Base-by-base conservation (phyloP, 495 filamentous ascomycete species). In the Penicillium cinerascens region DNA sequence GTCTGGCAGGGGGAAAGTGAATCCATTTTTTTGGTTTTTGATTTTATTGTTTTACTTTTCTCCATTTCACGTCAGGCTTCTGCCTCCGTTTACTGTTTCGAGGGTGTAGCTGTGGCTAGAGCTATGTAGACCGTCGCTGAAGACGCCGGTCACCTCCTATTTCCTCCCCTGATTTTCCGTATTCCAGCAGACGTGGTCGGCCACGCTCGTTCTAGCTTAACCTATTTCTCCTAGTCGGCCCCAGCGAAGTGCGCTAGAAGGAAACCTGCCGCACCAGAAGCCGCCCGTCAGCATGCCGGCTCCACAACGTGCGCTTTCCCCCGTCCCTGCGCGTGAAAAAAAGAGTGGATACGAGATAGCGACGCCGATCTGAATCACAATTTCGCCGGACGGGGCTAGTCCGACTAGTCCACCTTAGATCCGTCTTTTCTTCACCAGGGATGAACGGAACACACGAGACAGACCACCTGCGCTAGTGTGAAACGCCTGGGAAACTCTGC, bases 231-330 rank as follows among this genome's bases (percentile, higher is more conserved):
- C 49, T 59, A 64, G 63, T 59, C 38, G 51, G 55, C 47, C 52
- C 63, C 63, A 64, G 55, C 46, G 58, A 61, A 66, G 60, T 50
- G 51, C 59, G 59, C 62, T 63, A 66, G 62, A 64, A 68, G 56
- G 59, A 66, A 66, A 62, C 58, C 29, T 57, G 63, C 59, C 53
- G 65, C 67, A 62, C 65, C 61, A 72, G 65, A 72, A 65, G 68
- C 56, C 55, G 58, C 61, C 64, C 56, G 60, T 67, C 67, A 67
- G 59, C 61, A 55, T 39, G 23, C 47, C 56, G 68, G 69, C 57
- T 69, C 69, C 69, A 70, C 69, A 65, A 64, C 63, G 60, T 70
- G 60, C 59, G 35, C 52, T 62, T 67, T 60, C 54, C 65, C 59
- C 65, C 65, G 59, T 69, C 58, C 58, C 64, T 60, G 64, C 59